A percentile compares a stretch with the other conserved stretches of the same genome.
Evolutionary conservation across 2,329 filamentous ascomycete genomes (phyloP).

Genomic region (Pseudopithomyces maydicus): DNA sequence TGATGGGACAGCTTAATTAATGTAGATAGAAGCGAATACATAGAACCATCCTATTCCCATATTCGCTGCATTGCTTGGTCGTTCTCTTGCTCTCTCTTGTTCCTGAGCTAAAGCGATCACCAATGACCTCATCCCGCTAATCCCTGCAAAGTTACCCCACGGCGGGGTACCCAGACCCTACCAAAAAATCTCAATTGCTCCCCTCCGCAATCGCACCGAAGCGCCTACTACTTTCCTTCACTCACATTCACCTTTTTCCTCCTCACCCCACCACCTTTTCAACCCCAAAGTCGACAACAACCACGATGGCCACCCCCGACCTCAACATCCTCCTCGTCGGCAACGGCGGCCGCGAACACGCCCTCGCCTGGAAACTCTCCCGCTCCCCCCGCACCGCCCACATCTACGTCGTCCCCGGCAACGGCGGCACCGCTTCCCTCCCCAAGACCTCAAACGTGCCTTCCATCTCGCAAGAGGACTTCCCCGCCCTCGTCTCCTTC

Average conservation of each 20-base stretch:
- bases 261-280: too few relatives aligned
- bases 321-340: slow-evolving; percentile 76
- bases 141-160: not conserved
- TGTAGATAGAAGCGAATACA: not conserved
- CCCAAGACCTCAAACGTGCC: slow-evolving; percentile 74
- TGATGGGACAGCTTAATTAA: not conserved
- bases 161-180: slow-evolving; percentile 3
- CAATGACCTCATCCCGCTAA: too few relatives aligned
- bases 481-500: slow-evolving; percentile 74
- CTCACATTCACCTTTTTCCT: not conserved
- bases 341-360: slow-evolving; percentile 93
- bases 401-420: slow-evolving; percentile 74
- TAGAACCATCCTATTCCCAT: not conserved
- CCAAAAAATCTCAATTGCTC: not conserved
- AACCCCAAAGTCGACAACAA: not conserved
- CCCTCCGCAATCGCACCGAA: not conserved
- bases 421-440: slow-evolving; percentile 73
- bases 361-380: slow-evolving; percentile 89
- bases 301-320: slow-evolving; percentile 1
- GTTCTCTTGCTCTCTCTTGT: too few relatives aligned
- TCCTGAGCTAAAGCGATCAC: too few relatives aligned
- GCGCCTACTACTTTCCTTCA: not conserved
- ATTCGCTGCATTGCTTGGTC: too few relatives aligned
- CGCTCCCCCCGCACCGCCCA: slow-evolving; percentile 79
- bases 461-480: slow-evolving; percentile 74